These are phyloP conservation scores for Epithele typhae DNA, from an alignment of 768 basidiomycete genomes.

Conservation along the genomic window DNA sequence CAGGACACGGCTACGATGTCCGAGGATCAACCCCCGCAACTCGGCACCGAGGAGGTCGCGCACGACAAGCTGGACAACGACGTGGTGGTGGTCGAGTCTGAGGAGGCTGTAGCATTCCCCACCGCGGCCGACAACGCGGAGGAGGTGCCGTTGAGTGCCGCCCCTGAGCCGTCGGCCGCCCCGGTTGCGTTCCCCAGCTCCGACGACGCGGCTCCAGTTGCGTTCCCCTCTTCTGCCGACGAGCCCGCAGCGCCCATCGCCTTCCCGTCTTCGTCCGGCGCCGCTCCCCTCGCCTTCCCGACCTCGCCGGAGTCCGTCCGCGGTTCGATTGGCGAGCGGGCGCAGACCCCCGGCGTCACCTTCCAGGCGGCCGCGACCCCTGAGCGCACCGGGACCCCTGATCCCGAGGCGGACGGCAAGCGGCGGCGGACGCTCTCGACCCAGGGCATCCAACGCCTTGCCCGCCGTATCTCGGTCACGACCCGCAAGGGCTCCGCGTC, in stretches of 20 bases:
- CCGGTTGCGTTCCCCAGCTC: slow-evolving; percentile 23
- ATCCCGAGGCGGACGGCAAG: slow-evolving; percentile 70
- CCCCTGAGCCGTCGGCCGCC: slow-evolving; percentile 8
- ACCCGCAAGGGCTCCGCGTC: slow-evolving; percentile 50
- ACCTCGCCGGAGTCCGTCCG: slow-evolving; percentile 28
- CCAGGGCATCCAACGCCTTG: slow-evolving; percentile 82
- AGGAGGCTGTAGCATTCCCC: slow-evolving; percentile 13
- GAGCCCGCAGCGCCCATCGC: slow-evolving; percentile 25
- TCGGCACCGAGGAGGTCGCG: slow-evolving; percentile 21
- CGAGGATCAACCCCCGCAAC: slow-evolving; percentile 7
- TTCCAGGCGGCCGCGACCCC: slow-evolving; percentile 60
- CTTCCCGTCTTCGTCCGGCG: slow-evolving; percentile 30
- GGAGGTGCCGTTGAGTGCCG: slow-evolving; percentile 10
- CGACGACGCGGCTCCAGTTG: slow-evolving; percentile 28
- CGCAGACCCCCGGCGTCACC: slow-evolving; percentile 48
- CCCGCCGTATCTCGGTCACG: slow-evolving; percentile 65
- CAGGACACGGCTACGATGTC: slow-evolving; percentile 7
- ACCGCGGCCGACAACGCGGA: slow-evolving; percentile 10
- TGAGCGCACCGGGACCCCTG: slow-evolving; percentile 68
- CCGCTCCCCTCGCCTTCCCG: slow-evolving; percentile 29
- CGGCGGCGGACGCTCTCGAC: slow-evolving; percentile 71
- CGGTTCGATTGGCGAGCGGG: slow-evolving; percentile 24
- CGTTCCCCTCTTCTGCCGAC: slow-evolving; percentile 28
- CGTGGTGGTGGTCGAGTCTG: slow-evolving; percentile 14
- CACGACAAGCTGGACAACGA: slow-evolving; percentile 24